Evolutionary conservation across 2,329 filamentous ascomycete genomes (phyloP).

Genomic region (Mollisia scopiformis): DNA sequence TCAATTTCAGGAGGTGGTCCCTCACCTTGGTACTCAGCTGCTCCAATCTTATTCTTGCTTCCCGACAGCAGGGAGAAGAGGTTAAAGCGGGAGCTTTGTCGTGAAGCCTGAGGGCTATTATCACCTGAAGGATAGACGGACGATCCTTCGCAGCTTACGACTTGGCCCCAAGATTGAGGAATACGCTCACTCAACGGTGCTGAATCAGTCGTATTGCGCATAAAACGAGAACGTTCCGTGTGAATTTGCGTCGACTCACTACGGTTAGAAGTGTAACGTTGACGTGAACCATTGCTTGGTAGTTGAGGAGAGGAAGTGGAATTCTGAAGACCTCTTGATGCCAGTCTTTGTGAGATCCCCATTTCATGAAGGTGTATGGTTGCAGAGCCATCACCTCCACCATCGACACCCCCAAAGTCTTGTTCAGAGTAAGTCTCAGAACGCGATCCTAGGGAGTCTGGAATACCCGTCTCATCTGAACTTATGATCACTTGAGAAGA

Average conservation of each 20-base stretch:
- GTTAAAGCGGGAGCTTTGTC: constrained; percentile 28
- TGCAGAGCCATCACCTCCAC: constrained; percentile 16
- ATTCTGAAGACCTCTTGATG: constrained; percentile 23
- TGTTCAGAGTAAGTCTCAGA: constrained; percentile 10
- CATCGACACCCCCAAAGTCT: constrained; percentile 35
- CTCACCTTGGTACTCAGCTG: constrained; percentile 2
- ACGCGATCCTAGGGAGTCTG: constrained; percentile 9
- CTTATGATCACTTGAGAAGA: constrained; percentile 18
- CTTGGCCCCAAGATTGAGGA: constrained; percentile 27
- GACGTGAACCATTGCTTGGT: constrained; percentile 27
- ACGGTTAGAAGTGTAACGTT: constrained; percentile 22
- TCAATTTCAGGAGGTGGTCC: neutral
- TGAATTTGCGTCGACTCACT: constrained; percentile 2
- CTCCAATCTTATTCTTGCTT: constrained; percentile 9
- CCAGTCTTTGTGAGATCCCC: constrained; percentile 32
- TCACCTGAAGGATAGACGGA: constrained; percentile 28
- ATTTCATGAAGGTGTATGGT: constrained; percentile 34
- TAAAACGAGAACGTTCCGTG: constrained; percentile 17
- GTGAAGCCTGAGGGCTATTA: constrained; percentile 28
- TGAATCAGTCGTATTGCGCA: constrained; percentile 27
- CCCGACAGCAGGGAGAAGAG: constrained; percentile 18
- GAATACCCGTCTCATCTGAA: constrained; percentile 15
- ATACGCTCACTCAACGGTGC: constrained; percentile 25
- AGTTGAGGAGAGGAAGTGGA: constrained; percentile 30
- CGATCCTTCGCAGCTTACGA: constrained; percentile 23